Evolutionary conservation across 768 basidiomycete species (phyloP).

Genomic region (Nidularia sp.): DNA sequence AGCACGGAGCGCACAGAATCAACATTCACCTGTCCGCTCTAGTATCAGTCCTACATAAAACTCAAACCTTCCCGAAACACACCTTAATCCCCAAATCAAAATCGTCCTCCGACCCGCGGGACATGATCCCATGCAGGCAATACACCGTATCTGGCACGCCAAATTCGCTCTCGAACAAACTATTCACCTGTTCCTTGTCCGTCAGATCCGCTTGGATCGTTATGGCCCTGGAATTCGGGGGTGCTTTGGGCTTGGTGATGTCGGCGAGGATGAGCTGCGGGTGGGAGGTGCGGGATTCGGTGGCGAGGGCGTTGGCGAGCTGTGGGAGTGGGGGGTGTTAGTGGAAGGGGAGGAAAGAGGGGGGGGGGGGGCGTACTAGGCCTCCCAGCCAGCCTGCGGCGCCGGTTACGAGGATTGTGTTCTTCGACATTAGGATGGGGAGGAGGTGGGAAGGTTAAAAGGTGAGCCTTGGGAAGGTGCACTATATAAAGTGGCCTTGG

Average conservation of each 20-base stretch:
- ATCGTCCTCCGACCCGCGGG: slow-evolving; percentile 55
- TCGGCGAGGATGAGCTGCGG: slow-evolving; percentile 48
- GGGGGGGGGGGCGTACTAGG: slow-evolving; percentile 24
- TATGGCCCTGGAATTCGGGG: slow-evolving; percentile 20
- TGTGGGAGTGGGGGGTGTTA: slow-evolving; percentile 6
- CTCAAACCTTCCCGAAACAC: not conserved
- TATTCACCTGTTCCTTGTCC: slow-evolving; percentile 25
- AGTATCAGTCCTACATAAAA: no score
- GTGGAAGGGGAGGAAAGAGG: not conserved
- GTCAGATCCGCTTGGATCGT: slow-evolving; percentile 38
- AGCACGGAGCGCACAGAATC: slow-evolving; percentile 48
- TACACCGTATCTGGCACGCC: slow-evolving; percentile 41
- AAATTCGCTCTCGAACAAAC: slow-evolving; percentile 31
- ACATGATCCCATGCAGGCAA: slow-evolving; percentile 59
- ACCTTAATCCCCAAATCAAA: slow-evolving; percentile 54
- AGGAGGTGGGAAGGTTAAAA: not conserved
- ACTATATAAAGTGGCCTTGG: no score
- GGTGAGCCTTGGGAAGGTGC: no score
- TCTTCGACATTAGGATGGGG: slow-evolving; percentile 5
- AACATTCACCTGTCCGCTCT: slow-evolving; percentile 39
- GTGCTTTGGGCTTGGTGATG: slow-evolving; percentile 34
- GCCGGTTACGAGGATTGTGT: slow-evolving; percentile 39
- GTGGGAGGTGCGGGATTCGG: slow-evolving; percentile 27
- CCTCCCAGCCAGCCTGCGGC: slow-evolving; percentile 36
- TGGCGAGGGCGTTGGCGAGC: slow-evolving; percentile 29